Evolutionary conservation across 805 yeast genomes (phyloP).

Genomic region (Candida vartiovaarae): DNA sequence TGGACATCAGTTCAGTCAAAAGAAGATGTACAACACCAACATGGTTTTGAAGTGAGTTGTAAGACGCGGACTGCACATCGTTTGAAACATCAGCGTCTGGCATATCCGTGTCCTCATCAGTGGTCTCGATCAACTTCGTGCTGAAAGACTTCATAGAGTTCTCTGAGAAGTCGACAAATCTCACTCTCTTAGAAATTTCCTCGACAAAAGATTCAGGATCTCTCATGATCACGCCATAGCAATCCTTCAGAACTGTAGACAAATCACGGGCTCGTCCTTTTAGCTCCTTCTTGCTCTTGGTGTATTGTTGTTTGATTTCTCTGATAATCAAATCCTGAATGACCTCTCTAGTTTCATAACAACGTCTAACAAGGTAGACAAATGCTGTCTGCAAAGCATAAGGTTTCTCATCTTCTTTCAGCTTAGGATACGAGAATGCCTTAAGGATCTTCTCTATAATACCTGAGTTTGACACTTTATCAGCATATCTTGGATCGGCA

Average conservation of each 20-base stretch:
- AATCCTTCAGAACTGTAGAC: constrained; percentile 40
- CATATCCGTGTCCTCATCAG: constrained; percentile 19
- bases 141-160: constrained; percentile 21
- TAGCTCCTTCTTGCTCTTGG: constrained; percentile 23
- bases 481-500: constrained; percentile 33
- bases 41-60: constrained; percentile 17
- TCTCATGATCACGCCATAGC: constrained; percentile 37
- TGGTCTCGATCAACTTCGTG: constrained; percentile 16
- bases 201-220: constrained; percentile 44
- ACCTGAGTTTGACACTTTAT: constrained; percentile 37
- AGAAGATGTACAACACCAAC: constrained; percentile 61
- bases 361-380: constrained; percentile 53
- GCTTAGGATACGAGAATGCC: constrained; percentile 28
- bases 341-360: constrained; percentile 55
- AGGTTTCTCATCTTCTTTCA: constrained; percentile 30
- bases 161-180: constrained; percentile 39
- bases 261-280: constrained; percentile 37
- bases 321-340: constrained; percentile 41
- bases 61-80: background rate
- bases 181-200: constrained; percentile 32
- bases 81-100: constrained; percentile 13
- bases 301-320: constrained; percentile 43
- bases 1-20: constrained; percentile 57
- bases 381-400: constrained; percentile 40
- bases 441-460: constrained; percentile 41